phyloP scores from a whole-genome alignment of 768 basidiomycete genomes.

The Gelatoporia subvermispora region DNA sequence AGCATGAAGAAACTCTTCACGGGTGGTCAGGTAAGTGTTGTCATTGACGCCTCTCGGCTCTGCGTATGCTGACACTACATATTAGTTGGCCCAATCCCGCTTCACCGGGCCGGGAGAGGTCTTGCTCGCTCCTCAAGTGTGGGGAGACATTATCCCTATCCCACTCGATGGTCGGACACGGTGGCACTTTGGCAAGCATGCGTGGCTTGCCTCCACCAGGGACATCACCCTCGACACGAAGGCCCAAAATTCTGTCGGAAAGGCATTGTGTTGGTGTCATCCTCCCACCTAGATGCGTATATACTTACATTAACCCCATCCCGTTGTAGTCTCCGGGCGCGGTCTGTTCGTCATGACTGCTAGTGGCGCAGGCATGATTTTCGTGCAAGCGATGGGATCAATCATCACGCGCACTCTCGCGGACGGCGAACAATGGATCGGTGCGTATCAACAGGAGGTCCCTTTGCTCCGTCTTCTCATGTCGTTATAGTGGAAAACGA shows the following conservation, averaged over 20 bases:
- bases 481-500: conserved; percentile 25
- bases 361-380: conserved; percentile 24
- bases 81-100: conserved; percentile 21
- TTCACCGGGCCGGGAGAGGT: conserved; percentile 29
- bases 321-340: conserved; percentile 28
- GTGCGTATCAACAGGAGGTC: conserved; percentile 5
- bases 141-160: conserved; percentile 31
- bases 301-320: not conserved
- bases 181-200: conserved; percentile 27
- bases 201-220: conserved; percentile 25
- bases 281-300: not conserved
- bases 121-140: conserved; percentile 28
- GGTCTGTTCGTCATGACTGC: conserved; percentile 26
- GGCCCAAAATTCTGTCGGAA: conserved; percentile 25
- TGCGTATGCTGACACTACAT: not conserved
- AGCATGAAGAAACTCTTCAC: conserved; percentile 27
- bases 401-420: conserved; percentile 24
- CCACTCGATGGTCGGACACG: conserved; percentile 20
- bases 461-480: not conserved
- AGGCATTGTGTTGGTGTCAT: conserved; percentile 26
- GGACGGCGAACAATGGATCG: conserved; percentile 28
- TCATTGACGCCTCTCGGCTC: too few relatives aligned
- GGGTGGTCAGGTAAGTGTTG: conserved; percentile 23
- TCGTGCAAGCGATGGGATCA: conserved; percentile 28
- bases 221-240: conserved; percentile 22